phyloP scores from a whole-genome alignment of 257 asterid species.

The Ilex aquifolium region DNA sequence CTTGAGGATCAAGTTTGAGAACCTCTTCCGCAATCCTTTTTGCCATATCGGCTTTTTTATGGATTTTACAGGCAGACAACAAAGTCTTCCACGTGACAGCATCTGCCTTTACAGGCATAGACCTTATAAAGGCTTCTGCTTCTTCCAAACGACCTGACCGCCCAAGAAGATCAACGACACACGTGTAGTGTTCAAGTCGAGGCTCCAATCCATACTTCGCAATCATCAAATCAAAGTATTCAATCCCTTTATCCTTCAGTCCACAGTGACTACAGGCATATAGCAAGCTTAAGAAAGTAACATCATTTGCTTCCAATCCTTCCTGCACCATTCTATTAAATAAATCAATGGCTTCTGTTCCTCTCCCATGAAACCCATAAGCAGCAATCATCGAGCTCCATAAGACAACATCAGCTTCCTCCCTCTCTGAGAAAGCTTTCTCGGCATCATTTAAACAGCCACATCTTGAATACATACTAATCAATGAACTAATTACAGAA shows the following conservation, averaged over 20 bases:
- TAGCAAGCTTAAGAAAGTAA: conserved; percentile 42
- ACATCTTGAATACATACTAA: conserved; percentile 72
- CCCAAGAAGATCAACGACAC: conserved; percentile 62
- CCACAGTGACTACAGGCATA: conserved; percentile 56
- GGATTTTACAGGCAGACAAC: conserved; percentile 37
- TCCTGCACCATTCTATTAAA: conserved; percentile 33
- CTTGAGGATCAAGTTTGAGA: conserved; percentile 38
- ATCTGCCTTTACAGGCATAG: conserved; percentile 58
- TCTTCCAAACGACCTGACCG: conserved; percentile 61
- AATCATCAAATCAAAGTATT: conserved; percentile 37
- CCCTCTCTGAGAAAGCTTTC: conserved; percentile 19
- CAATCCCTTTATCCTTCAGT: conserved; percentile 40
- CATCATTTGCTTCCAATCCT: conserved; percentile 32
- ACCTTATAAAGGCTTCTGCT: conserved; percentile 40
- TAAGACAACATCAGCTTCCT: conserved; percentile 23
- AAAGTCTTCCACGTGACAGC: conserved; percentile 57
- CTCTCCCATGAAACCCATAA: conserved; percentile 53
- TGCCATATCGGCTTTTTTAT: conserved; percentile 36
- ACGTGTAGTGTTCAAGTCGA: conserved; percentile 53
- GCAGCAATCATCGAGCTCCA: conserved; percentile 83
- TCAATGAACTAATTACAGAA: conserved; percentile 46
- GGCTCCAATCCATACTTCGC: conserved; percentile 37
- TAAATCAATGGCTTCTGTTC: conserved; percentile 36
- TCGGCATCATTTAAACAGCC: conserved; percentile 34
- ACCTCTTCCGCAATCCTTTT: conserved; percentile 46